Base-by-base conservation (phyloP, 2,329 filamentous ascomycete species). In the Hypoxylon sp. region DNA sequence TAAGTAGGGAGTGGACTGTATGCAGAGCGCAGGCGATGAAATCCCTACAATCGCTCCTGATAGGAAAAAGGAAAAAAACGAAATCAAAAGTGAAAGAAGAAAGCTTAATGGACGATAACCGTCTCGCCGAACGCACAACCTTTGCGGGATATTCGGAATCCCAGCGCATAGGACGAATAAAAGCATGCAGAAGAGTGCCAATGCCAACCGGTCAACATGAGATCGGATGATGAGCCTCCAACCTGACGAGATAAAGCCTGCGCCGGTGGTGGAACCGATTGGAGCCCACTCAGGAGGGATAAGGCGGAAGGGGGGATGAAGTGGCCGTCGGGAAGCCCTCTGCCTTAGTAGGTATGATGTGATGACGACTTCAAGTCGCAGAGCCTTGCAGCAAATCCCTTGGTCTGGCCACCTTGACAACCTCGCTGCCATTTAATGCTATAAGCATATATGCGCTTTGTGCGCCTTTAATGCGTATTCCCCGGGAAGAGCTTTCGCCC, bases 261-360 rank as follows among this genome's bases (percentile, higher is more conserved):
- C 1, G 6, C 58, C 65, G 65, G 65, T 55, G 54, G 62, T 48
- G 59, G 44, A 66, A 66, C 65, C 65, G 65, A 68, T 68, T 68
- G 65, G 65, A 61, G 65, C 63, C 65, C 65, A 60, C 62, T 30
- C 18, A 14, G 24, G 53, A 53, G 49, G 57, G 53, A 60, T 68
- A 68, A 53, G 65, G 57, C 65, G 65, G 57, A 65, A n/a, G n/a
- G 46, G 61, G 64, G 30, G 64, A 52, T 26, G 30, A 48, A 26
- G 42, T 51, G 52, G n/a, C 28, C 33, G 33, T 63, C 52, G 56
- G 45, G 42, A 48, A 33, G 20, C 16, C 16, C n/a, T 40, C 36
- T 40, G 4, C 16, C 16, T 56, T 32, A 12, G 28, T 42, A 18
- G 26, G n/a, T 32, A 60, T 61, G 54, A 68, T 68, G 48, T 67